Evolutionary conservation across 2,329 filamentous ascomycete genomes (phyloP), one percentile per base, ranked within the genome.

Genomic region (Trichoderma sp.): DNA sequence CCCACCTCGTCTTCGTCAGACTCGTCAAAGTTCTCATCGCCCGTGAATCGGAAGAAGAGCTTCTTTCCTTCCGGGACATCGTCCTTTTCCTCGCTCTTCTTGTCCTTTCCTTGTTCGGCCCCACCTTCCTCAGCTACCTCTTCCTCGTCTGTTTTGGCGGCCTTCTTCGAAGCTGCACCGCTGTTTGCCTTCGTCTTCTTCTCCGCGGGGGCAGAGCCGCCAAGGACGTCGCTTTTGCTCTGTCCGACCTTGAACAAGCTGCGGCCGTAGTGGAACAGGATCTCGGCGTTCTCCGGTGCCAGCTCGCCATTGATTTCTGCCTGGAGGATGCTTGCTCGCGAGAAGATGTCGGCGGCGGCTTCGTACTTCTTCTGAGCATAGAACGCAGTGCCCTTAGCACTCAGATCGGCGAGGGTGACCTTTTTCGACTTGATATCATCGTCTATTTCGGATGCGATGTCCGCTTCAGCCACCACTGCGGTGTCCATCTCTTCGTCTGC

Each of bases 211-310:
- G 94, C 91, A 75, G 91, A 91, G 37, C 91, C 92, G 67, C 95
- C 95, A 39, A 99, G 84, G 27, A 99, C 94, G 76, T 98, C 94
- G 76, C 93, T 97, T 80, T 97, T 97, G 78, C 89, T 90, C 78
- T 98, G 92, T 34, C 94, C 95, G 69, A 98, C 91, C 78, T 94
- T 94, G 84, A 97, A 98, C 22, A 99, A 83, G 67, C 93, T 93
- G 76, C 94, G 92, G 15, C 95, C 95, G 80, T 99, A 99, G 71
- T 93, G 87, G 79, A 97, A 99, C 22, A 98, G 87, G 56, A 99
- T 87, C 77, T 98, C 94, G 60, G 94, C 94, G 74, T 99, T 99
- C 68, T 93, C 90, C 4, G 92, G 89, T 17, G 89, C 89, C 85
- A 96, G 92, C 80, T 98, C 95, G 78, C 94, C 95, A 78, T 97